Evolutionary conservation across 2,329 filamentous ascomycete genomes (phyloP).

Genomic region (Ilyonectria robusta): DNA sequence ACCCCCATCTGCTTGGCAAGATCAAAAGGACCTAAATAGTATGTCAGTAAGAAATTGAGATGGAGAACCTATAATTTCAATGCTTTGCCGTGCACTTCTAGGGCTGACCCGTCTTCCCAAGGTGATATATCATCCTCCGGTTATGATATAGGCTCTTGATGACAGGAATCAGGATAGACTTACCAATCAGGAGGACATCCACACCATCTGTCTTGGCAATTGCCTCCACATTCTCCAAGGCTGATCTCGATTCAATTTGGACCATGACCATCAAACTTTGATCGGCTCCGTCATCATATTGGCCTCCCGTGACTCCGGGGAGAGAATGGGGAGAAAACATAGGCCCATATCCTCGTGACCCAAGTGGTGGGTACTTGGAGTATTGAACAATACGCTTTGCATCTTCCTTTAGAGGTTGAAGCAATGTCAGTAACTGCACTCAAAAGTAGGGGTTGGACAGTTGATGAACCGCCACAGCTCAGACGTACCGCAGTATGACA

Average conservation of each 20-base stretch:
- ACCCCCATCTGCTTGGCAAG: constrained; percentile 26
- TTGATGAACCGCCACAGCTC: neutral
- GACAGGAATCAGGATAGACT: neutral
- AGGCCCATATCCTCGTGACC: constrained; percentile 28
- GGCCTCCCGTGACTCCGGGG: constrained; percentile 5
- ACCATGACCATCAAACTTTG: constrained; percentile 22
- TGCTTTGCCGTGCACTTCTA: too few relatives aligned
- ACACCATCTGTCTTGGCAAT: constrained; percentile 21
- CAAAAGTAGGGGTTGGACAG: neutral
- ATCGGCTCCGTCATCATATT: constrained; percentile 24
- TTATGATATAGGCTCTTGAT: neutral
- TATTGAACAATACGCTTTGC: constrained; percentile 26
- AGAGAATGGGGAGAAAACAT: constrained; percentile 22
- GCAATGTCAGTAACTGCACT: neutral
- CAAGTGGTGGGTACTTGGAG: constrained; percentile 27
- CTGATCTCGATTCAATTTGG: constrained; percentile 26
- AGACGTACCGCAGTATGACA: constrained; percentile 22
- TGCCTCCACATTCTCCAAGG: constrained; percentile 26
- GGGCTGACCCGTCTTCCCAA: too few relatives aligned
- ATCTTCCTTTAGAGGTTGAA: constrained; percentile 6
- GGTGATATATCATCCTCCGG: too few relatives aligned
- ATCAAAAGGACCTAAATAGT: constrained; percentile 24
- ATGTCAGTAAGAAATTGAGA: neutral
- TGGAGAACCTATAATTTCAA: too few relatives aligned
- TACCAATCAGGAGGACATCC: constrained; percentile 28